Percentiles rank a stretch among this genome's conserved stretches.
Conservation (phyloP, 2,329 filamentous ascomycete species). For the Fusarium sp. region DNA sequence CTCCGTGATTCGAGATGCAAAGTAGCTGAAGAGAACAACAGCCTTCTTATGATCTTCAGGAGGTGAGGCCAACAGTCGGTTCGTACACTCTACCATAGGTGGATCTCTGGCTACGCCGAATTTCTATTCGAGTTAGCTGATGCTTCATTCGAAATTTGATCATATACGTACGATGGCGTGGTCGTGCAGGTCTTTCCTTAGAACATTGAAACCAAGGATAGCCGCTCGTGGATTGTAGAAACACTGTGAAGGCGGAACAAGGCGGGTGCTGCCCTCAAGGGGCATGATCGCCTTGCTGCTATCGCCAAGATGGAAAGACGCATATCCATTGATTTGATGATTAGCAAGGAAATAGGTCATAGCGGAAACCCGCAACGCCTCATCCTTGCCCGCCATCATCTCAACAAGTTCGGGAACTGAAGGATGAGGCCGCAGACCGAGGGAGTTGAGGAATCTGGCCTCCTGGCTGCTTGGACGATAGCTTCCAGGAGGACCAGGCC, state of each 20-base stretch:
- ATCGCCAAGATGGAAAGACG: slow-evolving; percentile 64
- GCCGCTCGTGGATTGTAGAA: slow-evolving; percentile 81
- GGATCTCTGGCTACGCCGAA: slow-evolving; percentile 89
- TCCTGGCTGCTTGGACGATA: slow-evolving; percentile 73
- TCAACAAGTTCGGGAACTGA: slow-evolving; percentile 76
- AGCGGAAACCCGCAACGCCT: slow-evolving; percentile 68
- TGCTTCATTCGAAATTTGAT: neutral
- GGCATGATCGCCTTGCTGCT: slow-evolving; percentile 72
- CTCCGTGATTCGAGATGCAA: slow-evolving; percentile 78
- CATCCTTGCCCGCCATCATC: slow-evolving; percentile 73
- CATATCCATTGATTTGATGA: slow-evolving; percentile 80
- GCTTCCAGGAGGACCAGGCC: slow-evolving; percentile 72
- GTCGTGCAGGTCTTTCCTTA: slow-evolving; percentile 76
- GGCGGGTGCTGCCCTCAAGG: slow-evolving; percentile 69
- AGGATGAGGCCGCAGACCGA: slow-evolving; percentile 79
- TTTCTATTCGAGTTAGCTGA: slow-evolving; percentile 56
- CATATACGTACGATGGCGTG: slow-evolving; percentile 69
- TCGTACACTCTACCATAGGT: slow-evolving; percentile 76
- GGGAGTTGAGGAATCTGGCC: slow-evolving; percentile 72
- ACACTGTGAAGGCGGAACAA: slow-evolving; percentile 78
- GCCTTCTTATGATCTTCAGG: slow-evolving; percentile 73
- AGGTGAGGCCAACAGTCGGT: slow-evolving; percentile 73
- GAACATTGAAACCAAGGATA: slow-evolving; percentile 80
- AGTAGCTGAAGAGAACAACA: slow-evolving; percentile 78
- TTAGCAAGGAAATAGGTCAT: slow-evolving; percentile 85